Evolutionary conservation across 177 flowering plant genomes (phyloP), one percentile per base, ranked within the genome.

Genomic region (Telopea speciosissima): DNA sequence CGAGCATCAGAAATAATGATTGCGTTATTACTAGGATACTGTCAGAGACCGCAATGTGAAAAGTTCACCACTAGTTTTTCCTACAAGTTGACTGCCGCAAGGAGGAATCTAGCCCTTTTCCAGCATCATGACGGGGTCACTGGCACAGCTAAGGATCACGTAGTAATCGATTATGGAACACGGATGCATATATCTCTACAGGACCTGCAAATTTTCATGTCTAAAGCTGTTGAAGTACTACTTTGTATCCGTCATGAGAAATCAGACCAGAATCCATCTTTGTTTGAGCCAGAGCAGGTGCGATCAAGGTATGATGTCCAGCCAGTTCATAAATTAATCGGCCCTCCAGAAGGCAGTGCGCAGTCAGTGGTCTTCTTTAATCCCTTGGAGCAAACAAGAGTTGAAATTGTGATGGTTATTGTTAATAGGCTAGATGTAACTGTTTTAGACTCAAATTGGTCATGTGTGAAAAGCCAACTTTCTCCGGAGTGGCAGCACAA

Each of bases 121-220:
- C 99, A 96, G 85, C 99, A 93, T 78, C 99, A 96, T 78, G 99
- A 96, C 80, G 99, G 99, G 40, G 99, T 96, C 25, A 91, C 99
- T 54, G 99, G 98, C 25, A 96, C 98, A 54, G 99, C 98, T 16
- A 93, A 93, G 77, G 90, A 91, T 83, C 97, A 96, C 72, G 99
- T 96, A 70, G 99, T 96, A 42, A 75, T 68, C 73, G 98, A 96
- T 74, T 96, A 96, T 80, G 99, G 99, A 66, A 83, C 75, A 42
- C 86, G 97, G 62, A 96, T 96, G 98, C 93, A 91, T 76, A 84
- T 87, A 60, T 92, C 98, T 70, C 76, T 93, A 67, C 90, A 89
- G 78, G 99, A 96, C 80, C 83, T 93, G 79, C 90, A 89, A 66
- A 83, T 90, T 72, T 96, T 96, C 78, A 96, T 96, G 98, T 83